These are phyloP conservation scores for Pichia sp. DNA, from an alignment of 1,139 yeast species.

Conservation along the genomic window DNA sequence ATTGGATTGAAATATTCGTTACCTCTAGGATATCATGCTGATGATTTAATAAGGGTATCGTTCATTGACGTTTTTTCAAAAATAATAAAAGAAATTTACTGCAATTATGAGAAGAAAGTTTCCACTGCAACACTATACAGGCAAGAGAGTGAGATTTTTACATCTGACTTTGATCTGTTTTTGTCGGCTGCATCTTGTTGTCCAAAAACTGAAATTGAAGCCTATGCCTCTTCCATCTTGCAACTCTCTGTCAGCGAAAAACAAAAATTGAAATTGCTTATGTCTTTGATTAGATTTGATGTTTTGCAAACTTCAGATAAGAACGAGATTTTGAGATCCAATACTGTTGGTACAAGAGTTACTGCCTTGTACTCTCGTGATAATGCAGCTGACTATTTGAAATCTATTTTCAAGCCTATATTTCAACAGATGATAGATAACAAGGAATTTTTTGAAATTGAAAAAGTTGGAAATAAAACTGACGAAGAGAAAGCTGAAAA, in stretches of 20 bases:
- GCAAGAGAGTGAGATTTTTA: constrained; percentile 20
- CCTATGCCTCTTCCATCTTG: constrained; percentile 66
- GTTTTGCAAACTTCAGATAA: constrained; percentile 57
- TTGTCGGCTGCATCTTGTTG: constrained; percentile 39
- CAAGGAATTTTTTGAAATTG: constrained; percentile 63
- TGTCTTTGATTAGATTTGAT: constrained; percentile 58
- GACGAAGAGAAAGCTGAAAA: constrained; percentile 40
- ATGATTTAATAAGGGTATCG: constrained; percentile 60
- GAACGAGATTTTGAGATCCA: constrained; percentile 72
- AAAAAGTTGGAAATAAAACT: constrained; percentile 44
- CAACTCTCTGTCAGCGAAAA: constrained; percentile 55
- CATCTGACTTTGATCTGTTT: constrained; percentile 23
- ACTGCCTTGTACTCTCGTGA: constrained; percentile 67
- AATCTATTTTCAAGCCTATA: constrained; percentile 52
- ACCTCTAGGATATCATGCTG: constrained; percentile 74
- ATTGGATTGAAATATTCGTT: constrained; percentile 74
- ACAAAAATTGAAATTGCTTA: constrained; percentile 53
- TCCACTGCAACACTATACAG: constrained; percentile 9
- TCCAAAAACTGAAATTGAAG: constrained; percentile 68
- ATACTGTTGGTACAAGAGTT: constrained; percentile 77
- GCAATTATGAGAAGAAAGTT: constrained; percentile 25
- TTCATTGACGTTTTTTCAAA: constrained; percentile 75
- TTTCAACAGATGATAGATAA: constrained; percentile 47
- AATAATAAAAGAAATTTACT: constrained; percentile 38
- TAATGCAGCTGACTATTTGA: constrained; percentile 59